These are phyloP conservation scores for Eucalyptus viminalis DNA, from an alignment of 345 rosid genomes.

Conservation along the genomic window DNA sequence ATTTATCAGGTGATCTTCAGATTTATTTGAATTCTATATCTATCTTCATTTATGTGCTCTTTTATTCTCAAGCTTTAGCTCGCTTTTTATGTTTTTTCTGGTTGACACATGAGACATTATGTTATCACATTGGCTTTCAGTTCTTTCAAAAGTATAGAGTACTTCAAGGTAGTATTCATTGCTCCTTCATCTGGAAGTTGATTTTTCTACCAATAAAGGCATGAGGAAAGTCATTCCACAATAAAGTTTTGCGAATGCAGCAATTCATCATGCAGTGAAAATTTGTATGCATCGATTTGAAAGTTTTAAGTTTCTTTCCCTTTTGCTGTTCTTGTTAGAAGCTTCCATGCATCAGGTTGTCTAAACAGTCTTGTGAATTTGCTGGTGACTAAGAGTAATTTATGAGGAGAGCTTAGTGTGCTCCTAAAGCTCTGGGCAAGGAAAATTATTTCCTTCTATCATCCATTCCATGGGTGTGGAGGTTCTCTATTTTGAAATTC, in stretches of 20 bases:
- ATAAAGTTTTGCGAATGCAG: not conserved
- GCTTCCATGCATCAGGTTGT: not conserved
- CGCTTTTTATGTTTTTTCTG: not conserved
- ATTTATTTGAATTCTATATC: not conserved
- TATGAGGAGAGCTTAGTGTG: not conserved
- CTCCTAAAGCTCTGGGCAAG: not conserved
- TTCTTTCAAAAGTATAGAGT: not conserved
- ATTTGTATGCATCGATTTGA: not conserved
- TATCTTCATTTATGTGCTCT: not conserved
- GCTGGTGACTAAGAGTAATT: not conserved
- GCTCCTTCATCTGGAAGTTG: not conserved
- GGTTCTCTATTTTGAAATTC: not conserved
- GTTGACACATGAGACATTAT: not conserved
- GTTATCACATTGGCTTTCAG: not conserved
- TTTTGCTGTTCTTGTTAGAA: not conserved
- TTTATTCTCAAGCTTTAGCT: not conserved
- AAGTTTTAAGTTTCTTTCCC: not conserved
- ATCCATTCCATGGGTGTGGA: not conserved
- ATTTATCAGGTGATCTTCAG: slow-evolving; percentile 65
- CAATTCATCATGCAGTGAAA: not conserved
- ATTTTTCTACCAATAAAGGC: not conserved
- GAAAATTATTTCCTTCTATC: not conserved
- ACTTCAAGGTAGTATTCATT: not conserved
- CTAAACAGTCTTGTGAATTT: not conserved
- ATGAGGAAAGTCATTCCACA: not conserved